A percentile compares a stretch with the other conserved stretches of the same genome.
Conservation (phyloP, 164 flowering plant genomes). For the Piper betle region DNA sequence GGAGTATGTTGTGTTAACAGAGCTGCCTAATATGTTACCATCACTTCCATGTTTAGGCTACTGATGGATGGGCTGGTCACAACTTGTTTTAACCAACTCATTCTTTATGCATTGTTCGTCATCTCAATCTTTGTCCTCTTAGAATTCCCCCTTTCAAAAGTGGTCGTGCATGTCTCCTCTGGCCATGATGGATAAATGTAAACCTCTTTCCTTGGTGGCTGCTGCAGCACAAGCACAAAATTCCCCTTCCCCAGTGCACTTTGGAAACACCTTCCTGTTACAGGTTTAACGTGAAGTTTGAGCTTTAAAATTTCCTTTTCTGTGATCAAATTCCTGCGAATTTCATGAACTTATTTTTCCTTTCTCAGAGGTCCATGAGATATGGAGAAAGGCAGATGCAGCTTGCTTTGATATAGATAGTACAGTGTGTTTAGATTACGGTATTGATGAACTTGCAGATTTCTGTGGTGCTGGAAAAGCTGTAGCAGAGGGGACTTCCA, state of each 20-base stretch:
- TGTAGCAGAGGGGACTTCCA: slow-evolving; percentile 97
- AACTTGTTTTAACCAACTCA: slow-evolving; percentile 11
- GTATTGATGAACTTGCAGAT: slow-evolving; percentile 96
- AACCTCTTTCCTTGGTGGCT: slow-evolving; percentile 14
- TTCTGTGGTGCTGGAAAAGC: slow-evolving; percentile 99
- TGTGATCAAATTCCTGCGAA: too few relatives aligned
- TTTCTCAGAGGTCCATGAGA: slow-evolving; percentile 44
- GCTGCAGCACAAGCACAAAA: slow-evolving; percentile 32
- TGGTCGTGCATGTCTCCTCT: slow-evolving; percentile 8
- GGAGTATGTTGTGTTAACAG: neutral
- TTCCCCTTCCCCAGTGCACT: slow-evolving; percentile 9
- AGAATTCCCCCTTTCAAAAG: slow-evolving; percentile 9
- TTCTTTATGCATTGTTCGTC: slow-evolving; percentile 4
- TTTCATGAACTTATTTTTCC: neutral
- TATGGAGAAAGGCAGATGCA: slow-evolving; percentile 64
- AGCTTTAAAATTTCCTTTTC: neutral
- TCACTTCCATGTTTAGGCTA: slow-evolving; percentile 1
- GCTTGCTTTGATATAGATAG: slow-evolving; percentile 99
- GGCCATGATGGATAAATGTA: slow-evolving; percentile 16
- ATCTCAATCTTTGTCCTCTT: slow-evolving; percentile 5
- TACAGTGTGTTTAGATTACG: slow-evolving; percentile 94
- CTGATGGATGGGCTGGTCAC: slow-evolving; percentile 42
- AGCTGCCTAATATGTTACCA: neutral
- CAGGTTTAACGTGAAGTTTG: slow-evolving; percentile 25
- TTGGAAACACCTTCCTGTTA: slow-evolving; percentile 35